Conservation (phyloP, 1,284 basidiomycete genomes). For the Cystobasidium pallidum region DNA sequence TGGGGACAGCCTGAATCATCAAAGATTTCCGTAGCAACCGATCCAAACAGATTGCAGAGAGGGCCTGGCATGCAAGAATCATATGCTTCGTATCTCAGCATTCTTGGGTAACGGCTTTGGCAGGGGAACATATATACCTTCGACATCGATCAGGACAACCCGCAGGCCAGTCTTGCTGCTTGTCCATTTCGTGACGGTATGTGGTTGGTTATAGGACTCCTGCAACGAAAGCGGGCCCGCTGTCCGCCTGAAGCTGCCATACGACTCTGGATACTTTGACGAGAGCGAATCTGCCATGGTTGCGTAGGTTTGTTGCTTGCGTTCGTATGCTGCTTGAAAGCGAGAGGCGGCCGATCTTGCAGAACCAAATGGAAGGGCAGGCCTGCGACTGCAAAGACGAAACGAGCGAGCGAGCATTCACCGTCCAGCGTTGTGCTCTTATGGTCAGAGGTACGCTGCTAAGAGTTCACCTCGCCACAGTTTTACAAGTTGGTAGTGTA, state of each 20-base stretch:
- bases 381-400: slow-evolving; percentile 7
- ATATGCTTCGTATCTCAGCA: background rate
- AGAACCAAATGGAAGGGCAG: background rate
- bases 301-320: background rate
- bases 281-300: slow-evolving; percentile 15
- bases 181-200: slow-evolving; percentile 50
- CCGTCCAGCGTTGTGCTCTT: slow-evolving; percentile 20
- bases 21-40: slow-evolving; percentile 78
- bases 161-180: slow-evolving; percentile 53
- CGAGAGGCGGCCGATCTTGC: background rate
- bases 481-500: no score
- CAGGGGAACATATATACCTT: slow-evolving; percentile 49
- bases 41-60: slow-evolving; percentile 38
- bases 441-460: background rate
- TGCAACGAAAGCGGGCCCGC: slow-evolving; percentile 33
- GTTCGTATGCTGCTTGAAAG: background rate
- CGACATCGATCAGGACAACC: slow-evolving; percentile 59
- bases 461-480: no score
- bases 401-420: slow-evolving; percentile 22
- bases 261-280: slow-evolving; percentile 21
- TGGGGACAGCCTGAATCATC: slow-evolving; percentile 77
- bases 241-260: slow-evolving; percentile 38
- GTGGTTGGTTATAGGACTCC: slow-evolving; percentile 35
- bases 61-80: slow-evolving; percentile 11
- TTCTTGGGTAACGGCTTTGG: background rate